Evolutionary conservation across 176 grass and related monocot species (phyloP), one percentile per base, ranked within the genome.

Genomic region (Carex parvula): DNA sequence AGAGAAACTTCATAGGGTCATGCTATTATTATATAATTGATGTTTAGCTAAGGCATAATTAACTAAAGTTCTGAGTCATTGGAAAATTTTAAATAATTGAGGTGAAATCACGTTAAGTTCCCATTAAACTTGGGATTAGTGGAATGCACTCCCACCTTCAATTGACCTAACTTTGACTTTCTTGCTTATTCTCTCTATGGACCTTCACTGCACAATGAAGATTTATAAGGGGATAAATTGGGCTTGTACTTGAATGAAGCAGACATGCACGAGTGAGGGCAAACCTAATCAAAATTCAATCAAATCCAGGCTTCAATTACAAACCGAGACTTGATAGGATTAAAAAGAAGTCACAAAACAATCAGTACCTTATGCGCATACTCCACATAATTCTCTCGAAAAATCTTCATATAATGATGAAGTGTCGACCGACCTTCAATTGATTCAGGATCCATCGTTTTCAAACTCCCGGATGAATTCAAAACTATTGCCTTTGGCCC

Each of bases 331-430:
- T 77, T 77, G 48, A 53, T 32, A 77, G 24, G 50, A 56, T 30
- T 56, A 1, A 55, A 77, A 55, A 77, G 3, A 77, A 77, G 50
- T 50, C 22, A 33, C 15, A 32, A 30, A 44, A 87, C 48, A 88
- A 66, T 79, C 46, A 14, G 53, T 93, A 95, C 96, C 93, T 98
- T 98, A 70, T 98, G 96, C 17, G 91, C 96, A 20, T 95, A 98
- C 87, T 98, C 91, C 9, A 98, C 96, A 89, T 98, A 95, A 79
- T 95, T 90, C 86, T 98, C 96, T 81, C 88, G 92, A 86, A 98
- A 98, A 90, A 95, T 84, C 83, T 95, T 98, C 68, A 93, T 93
- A 81, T 98, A 95, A 83, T 95, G 96, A 89, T 93, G 93, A 90
- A 98, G 91, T 22, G 89, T 88, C 70, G 91, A 88, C 73, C 94